phyloP scores from a whole-genome alignment of 352 stramenopile genomes.

The Globisporangium rhizosaccharum region DNA sequence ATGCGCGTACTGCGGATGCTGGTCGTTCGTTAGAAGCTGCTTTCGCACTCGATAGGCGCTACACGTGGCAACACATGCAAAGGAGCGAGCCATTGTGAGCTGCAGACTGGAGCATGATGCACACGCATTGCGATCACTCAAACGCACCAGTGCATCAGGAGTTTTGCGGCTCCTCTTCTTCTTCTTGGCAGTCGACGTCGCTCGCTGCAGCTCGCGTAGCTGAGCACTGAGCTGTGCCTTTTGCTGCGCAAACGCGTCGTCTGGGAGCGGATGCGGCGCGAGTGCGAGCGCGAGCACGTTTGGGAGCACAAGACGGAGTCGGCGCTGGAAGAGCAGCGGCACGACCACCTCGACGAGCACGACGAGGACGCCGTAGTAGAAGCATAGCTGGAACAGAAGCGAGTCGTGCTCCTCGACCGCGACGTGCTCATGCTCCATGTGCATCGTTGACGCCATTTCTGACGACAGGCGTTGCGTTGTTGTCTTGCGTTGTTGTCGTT shows the following conservation, averaged over 20 bases:
- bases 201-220: slow-evolving; percentile 31
- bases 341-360: slow-evolving; percentile 44
- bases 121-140: neutral
- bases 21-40: neutral
- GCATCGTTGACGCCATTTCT: too few relatives aligned
- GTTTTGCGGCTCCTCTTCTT: too few relatives aligned
- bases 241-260: slow-evolving; percentile 35
- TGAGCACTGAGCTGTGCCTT: slow-evolving; percentile 32
- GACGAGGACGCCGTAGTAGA: slow-evolving; percentile 50
- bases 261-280: slow-evolving; percentile 19
- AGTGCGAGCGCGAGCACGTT: slow-evolving; percentile 12
- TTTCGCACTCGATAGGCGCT: neutral
- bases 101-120: neutral
- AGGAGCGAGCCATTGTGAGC: neutral
- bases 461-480: too few relatives aligned
- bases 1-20: neutral
- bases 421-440: too few relatives aligned
- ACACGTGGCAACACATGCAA: neutral
- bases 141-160: neutral
- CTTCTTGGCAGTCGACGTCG: neutral
- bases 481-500: too few relatives aligned
- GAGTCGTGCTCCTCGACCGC: slow-evolving; percentile 31
- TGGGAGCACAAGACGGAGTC: slow-evolving; percentile 42
- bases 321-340: slow-evolving; percentile 47
- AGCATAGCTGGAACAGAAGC: slow-evolving; percentile 42